Percentiles rank a stretch among this genome's conserved stretches.
phyloP scores from a whole-genome alignment of 768 basidiomycete species.

The Termitomyces sp. region DNA sequence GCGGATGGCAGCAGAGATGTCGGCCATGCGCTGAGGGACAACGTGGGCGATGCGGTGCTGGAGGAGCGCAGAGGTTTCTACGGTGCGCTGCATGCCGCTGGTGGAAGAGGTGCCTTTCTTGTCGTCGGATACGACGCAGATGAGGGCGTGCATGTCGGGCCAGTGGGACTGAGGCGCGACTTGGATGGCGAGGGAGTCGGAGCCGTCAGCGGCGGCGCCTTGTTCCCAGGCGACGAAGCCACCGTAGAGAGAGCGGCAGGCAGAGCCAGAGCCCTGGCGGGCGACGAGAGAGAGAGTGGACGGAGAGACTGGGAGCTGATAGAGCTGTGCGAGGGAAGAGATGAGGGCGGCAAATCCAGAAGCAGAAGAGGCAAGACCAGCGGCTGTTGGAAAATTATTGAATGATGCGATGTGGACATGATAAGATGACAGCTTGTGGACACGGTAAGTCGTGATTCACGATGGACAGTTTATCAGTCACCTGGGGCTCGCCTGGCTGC shows the following conservation, averaged over 20 bases:
- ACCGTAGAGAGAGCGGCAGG: slow-evolving; percentile 95
- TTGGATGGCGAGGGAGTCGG: slow-evolving; percentile 84
- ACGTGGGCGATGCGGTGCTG: slow-evolving; percentile 83
- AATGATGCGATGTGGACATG: slow-evolving; percentile 86
- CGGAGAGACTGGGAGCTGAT: slow-evolving; percentile 70
- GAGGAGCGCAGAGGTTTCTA: slow-evolving; percentile 84
- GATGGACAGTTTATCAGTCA: slow-evolving; percentile 22
- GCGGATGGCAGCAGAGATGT: slow-evolving; percentile 76
- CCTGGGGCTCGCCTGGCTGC: slow-evolving; percentile 61
- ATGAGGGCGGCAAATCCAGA: slow-evolving; percentile 96
- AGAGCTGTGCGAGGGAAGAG: slow-evolving; percentile 82
- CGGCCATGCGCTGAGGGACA: slow-evolving; percentile 84
- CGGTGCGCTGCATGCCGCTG: slow-evolving; percentile 95
- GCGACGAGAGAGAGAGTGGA: slow-evolving; percentile 90
- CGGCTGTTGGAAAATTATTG: slow-evolving; percentile 99
- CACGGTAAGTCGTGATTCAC: slow-evolving; percentile 4
- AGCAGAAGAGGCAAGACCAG: slow-evolving; percentile 95
- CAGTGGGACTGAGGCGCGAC: slow-evolving; percentile 84
- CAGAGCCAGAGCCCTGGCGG: slow-evolving; percentile 96
- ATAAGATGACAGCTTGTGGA: slow-evolving; percentile 56
- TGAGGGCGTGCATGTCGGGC: slow-evolving; percentile 95
- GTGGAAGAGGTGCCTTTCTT: slow-evolving; percentile 97
- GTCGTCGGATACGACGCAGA: slow-evolving; percentile 92
- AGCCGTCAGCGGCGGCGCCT: slow-evolving; percentile 61
- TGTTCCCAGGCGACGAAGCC: slow-evolving; percentile 96